Evolutionary conservation across 1,284 basidiomycete genomes (phyloP).

Genomic region (Leccinum huronense): DNA sequence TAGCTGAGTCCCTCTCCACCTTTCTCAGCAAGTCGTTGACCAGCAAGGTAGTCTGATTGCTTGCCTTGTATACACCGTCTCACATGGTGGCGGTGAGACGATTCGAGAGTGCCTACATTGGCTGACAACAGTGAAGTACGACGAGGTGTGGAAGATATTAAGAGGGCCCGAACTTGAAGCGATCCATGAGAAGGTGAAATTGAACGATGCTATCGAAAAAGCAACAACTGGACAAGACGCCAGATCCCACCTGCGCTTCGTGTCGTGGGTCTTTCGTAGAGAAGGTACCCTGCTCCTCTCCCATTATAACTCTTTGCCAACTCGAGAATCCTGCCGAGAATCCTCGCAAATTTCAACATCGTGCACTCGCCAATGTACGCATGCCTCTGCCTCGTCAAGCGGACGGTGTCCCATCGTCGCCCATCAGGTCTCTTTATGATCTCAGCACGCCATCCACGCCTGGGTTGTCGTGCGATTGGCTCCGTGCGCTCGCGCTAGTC

Average conservation of each 20-base stretch:
- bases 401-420: too few relatives aligned
- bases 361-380: conserved; percentile 22
- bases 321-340: conserved; percentile 71
- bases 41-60: too few relatives aligned
- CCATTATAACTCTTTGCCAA: conserved; percentile 37
- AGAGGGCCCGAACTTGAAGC: conserved; percentile 9
- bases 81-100: conserved; percentile 13
- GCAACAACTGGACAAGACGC: conserved; percentile 43
- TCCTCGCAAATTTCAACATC: conserved; percentile 58
- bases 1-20: too few relatives aligned
- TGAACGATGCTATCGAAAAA: conserved; percentile 14
- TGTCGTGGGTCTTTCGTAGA: conserved; percentile 75
- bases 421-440: too few relatives aligned
- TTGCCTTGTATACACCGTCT: too few relatives aligned
- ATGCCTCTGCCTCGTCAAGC: too few relatives aligned
- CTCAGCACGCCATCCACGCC: too few relatives aligned
- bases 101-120: conserved; percentile 7
- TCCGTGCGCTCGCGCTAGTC: too few relatives aligned
- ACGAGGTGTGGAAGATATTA: background rate
- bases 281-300: conserved; percentile 48
- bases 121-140: conserved; percentile 12
- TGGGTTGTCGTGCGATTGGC: too few relatives aligned
- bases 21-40: too few relatives aligned
- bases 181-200: conserved; percentile 7
- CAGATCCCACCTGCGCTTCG: conserved; percentile 72